Evolutionary conservation across 768 basidiomycete genomes (phyloP).

Genomic region (Agrocybe pediades): DNA sequence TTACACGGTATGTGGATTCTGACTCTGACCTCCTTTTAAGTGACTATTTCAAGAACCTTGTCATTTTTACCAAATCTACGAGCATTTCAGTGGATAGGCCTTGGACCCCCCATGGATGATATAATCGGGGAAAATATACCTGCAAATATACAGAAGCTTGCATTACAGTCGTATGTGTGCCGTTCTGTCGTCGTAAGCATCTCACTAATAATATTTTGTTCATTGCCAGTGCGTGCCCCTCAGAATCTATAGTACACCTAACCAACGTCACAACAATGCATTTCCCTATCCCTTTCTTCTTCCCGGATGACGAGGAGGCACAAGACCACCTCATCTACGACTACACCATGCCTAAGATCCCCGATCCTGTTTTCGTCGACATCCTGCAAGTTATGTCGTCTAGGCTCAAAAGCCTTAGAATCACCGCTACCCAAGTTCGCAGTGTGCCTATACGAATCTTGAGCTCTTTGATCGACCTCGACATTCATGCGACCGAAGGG

Average conservation of each 20-base stretch:
- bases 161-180: conserved; percentile 19
- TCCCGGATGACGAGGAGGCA: conserved; percentile 32
- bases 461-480: conserved; percentile 31
- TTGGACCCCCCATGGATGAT: conserved; percentile 27
- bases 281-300: conserved; percentile 34
- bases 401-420: conserved; percentile 22
- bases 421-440: conserved; percentile 28
- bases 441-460: conserved; percentile 34
- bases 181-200: not conserved
- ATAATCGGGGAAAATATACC: conserved; percentile 32
- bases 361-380: conserved; percentile 9
- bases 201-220: not conserved
- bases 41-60: conserved; percentile 36
- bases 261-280: conserved; percentile 23
- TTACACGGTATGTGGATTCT: not conserved
- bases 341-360: conserved; percentile 11
- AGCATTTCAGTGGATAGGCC: conserved; percentile 40
- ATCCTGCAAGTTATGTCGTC: conserved; percentile 17
- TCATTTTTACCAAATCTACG: conserved; percentile 30
- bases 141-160: conserved; percentile 23
- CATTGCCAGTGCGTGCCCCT: conserved; percentile 23
- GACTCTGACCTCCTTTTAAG: conserved; percentile 19
- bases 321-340: conserved; percentile 22
- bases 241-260: conserved; percentile 27
- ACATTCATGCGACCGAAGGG: conserved; percentile 29